Conservation (phyloP, 345 rosid genomes). For the Fremontodendron californicum region DNA sequence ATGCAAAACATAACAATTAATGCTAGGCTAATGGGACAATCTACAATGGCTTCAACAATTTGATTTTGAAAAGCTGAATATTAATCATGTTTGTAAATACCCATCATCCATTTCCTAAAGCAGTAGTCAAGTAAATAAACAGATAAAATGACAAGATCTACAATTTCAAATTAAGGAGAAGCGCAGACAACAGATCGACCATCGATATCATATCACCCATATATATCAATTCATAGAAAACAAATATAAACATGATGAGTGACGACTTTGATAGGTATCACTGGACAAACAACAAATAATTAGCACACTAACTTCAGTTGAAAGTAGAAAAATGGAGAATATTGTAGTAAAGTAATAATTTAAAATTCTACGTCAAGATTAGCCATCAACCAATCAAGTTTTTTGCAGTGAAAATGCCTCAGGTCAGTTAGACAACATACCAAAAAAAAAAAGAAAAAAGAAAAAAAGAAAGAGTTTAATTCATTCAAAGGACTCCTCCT, state of each 20-base stretch:
- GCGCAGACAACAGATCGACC: background rate
- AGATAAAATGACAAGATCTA: background rate
- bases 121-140: background rate
- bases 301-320: background rate
- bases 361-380: background rate
- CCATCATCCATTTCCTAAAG: background rate
- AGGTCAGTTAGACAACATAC: background rate
- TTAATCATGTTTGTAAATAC: background rate
- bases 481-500: too few species aligned
- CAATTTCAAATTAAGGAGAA: background rate
- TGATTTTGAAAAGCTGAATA: background rate
- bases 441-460: too few species aligned
- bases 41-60: background rate
- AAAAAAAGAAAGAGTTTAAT: too few species aligned
- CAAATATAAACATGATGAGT: background rate
- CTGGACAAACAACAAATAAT: background rate
- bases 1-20: too few species aligned
- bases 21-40: background rate
- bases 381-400: background rate
- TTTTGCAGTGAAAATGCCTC: background rate
- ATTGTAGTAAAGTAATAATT: background rate
- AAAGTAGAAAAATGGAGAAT: background rate
- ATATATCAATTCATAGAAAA: background rate
- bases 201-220: background rate
- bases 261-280: background rate